Evolutionary conservation across 2,329 filamentous ascomycete genomes (phyloP).

Genomic region (Diaporthe sp.): DNA sequence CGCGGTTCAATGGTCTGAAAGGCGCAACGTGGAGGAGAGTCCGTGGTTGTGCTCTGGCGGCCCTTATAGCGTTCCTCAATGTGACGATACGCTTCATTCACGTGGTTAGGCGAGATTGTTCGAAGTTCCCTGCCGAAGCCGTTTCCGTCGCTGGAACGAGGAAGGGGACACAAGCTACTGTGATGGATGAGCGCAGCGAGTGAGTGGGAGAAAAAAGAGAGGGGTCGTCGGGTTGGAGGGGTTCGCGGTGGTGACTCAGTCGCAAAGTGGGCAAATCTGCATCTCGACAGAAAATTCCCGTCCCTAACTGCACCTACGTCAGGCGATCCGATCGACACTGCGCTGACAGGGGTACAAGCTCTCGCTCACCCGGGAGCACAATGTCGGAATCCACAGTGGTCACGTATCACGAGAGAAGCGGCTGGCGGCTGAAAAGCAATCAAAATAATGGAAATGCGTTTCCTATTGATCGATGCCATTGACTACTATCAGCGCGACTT

Average conservation of each 20-base stretch:
- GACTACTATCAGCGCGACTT: slow-evolving; percentile 1
- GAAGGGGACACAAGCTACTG: slow-evolving; percentile 12
- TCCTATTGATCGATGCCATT: slow-evolving; percentile 25
- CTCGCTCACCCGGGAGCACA: background rate
- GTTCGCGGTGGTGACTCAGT: slow-evolving; percentile 32
- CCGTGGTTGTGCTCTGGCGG: slow-evolving; percentile 30
- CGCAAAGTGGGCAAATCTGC: slow-evolving; percentile 23
- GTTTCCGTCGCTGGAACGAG: slow-evolving; percentile 30
- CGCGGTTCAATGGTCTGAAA: slow-evolving; percentile 1
- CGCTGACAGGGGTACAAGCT: slow-evolving; percentile 15
- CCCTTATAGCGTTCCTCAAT: slow-evolving; percentile 30
- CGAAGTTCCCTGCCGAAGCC: background rate
- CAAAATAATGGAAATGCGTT: slow-evolving; percentile 22
- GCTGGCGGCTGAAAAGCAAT: background rate
- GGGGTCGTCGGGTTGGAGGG: slow-evolving; percentile 8
- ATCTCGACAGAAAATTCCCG: slow-evolving; percentile 4
- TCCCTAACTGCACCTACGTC: background rate
- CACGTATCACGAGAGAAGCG: background rate
- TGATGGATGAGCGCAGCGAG: background rate
- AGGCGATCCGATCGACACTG: slow-evolving; percentile 16
- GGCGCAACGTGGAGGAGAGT: slow-evolving; percentile 13
- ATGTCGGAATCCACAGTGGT: background rate
- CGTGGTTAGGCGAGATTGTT: background rate
- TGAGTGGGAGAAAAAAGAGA: background rate
- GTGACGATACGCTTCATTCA: slow-evolving; percentile 35